phyloP scores from a whole-genome alignment of 1,284 basidiomycete species.

The Coniferiporia weirii region DNA sequence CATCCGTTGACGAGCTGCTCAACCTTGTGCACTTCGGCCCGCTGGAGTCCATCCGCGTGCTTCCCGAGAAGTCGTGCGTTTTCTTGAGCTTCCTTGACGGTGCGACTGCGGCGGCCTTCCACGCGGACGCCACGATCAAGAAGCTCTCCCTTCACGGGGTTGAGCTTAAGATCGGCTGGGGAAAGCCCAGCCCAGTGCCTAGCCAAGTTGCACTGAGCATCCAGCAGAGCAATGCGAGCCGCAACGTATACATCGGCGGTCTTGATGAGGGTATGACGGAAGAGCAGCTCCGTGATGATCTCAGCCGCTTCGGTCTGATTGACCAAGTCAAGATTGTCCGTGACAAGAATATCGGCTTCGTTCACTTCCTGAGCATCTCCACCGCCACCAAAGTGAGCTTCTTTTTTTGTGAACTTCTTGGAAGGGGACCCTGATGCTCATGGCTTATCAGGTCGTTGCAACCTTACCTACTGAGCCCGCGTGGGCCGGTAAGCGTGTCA shows the following conservation, averaged over 20 bases:
- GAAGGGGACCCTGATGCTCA: neutral
- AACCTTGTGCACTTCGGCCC: conserved; percentile 98
- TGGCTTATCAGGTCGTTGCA: conserved; percentile 68
- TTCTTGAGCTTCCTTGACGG: conserved; percentile 97
- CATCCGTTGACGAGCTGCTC: conserved; percentile 94
- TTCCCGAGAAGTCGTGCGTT: conserved; percentile 97
- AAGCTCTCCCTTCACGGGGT: conserved; percentile 87
- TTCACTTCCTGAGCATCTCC: conserved; percentile 91
- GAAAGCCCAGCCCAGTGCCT: conserved; percentile 85
- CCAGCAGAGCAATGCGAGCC: conserved; percentile 82
- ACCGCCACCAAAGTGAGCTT: conserved; percentile 80
- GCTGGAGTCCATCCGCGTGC: conserved; percentile 89
- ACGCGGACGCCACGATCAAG: conserved; percentile 91
- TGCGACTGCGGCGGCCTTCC: conserved; percentile 87
- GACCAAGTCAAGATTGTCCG: conserved; percentile 97
- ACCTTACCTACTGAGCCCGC: conserved; percentile 82
- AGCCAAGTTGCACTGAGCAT: conserved; percentile 82
- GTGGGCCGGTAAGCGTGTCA: conserved; percentile 93
- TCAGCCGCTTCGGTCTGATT: conserved; percentile 87
- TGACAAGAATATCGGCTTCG: conserved; percentile 96
- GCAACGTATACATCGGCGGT: conserved; percentile 92
- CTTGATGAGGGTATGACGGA: conserved; percentile 86
- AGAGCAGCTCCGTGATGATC: conserved; percentile 82
- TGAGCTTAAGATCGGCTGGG: conserved; percentile 96
- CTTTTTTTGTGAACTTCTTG: neutral